Base-by-base conservation (phyloP, 495 filamentous ascomycete genomes). In the Pyrenula massariospora region DNA sequence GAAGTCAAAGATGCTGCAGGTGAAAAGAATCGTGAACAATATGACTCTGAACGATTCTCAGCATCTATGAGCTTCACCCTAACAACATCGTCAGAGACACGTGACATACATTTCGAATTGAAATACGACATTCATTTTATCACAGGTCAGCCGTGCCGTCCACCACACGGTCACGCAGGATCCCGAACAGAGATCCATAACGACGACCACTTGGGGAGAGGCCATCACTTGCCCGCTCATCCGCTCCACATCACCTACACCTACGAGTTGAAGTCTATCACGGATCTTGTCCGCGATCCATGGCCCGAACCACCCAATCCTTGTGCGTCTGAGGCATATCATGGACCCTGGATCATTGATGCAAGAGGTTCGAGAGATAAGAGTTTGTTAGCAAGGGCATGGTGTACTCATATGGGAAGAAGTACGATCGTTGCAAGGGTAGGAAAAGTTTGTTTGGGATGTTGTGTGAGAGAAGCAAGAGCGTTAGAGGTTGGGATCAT, bases 401-500 rank as follows among this genome's bases (percentile, higher is more conserved):
- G 86, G 66, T 90, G 86, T 61, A 80, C 85, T 1, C 78, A 85
- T 57, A 79, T 75, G 58, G 86, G 85, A 2, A 78, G 77, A 68
- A 81, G 87, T 65, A 85, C 84, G 15, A 59, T 90, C 52, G 79
- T 90, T 57, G 84, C 83, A 53, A 70, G 85, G 24, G 74, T 74
- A 50, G 77, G 81, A 52, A 73, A 82, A 59, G 82, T 78, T 0
- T 89, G 86, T 63, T 59, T 88, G 36, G 74, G 76, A 10, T 88
- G 86, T 62, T 83, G 84, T 60, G 77, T 90, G 24, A 73, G 86
- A 22, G 85, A 90, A 68, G 85, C 84, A 0, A 78, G 77, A 11
- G 86, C 85, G 5, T 60, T 88, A 51, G 80, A 80, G 5, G 81
- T 84, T 69, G 78, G 75, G 50, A 77, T 88, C 19, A 73, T 90